Evolutionary conservation across 495 filamentous ascomycete genomes (phyloP).

Genomic region (Penicillium crystallinum): DNA sequence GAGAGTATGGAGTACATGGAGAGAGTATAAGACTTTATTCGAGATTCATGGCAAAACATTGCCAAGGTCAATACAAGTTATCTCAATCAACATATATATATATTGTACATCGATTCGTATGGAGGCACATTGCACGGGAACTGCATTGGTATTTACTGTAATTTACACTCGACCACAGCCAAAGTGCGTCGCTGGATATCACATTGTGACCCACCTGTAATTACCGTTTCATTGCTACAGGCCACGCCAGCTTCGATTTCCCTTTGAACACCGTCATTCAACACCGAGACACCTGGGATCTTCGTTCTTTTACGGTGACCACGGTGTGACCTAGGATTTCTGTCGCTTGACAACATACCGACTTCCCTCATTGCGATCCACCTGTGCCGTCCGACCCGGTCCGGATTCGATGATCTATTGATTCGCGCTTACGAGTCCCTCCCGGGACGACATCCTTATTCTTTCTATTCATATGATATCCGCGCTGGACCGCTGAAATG

Average conservation of each 20-base stretch:
- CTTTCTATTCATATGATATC: neutral
- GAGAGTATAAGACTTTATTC: no score
- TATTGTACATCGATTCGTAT: no score
- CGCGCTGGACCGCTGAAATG: constrained; percentile 12
- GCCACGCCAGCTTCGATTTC: neutral
- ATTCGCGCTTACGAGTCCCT: constrained; percentile 10
- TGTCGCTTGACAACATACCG: constrained; percentile 5
- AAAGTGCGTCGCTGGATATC: no score
- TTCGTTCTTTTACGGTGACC: neutral
- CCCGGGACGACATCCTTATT: constrained; percentile 7
- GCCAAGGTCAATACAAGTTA: no score
- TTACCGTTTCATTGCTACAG: neutral
- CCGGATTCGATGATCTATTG: constrained; percentile 17
- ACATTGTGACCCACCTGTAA: neutral
- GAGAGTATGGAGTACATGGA: no score
- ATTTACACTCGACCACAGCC: no score
- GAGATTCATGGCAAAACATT: no score
- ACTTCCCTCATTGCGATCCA: constrained; percentile 21
- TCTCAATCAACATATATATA: no score
- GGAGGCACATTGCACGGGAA: neutral
- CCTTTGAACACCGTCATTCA: neutral
- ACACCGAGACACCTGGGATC: neutral
- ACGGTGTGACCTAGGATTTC: neutral
- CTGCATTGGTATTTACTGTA: neutral
- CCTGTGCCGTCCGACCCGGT: neutral